Percentiles rank a stretch among this genome's conserved stretches.
Evolutionary conservation across 495 filamentous ascomycete genomes (phyloP).

Genomic region (Penicillium odoratum): DNA sequence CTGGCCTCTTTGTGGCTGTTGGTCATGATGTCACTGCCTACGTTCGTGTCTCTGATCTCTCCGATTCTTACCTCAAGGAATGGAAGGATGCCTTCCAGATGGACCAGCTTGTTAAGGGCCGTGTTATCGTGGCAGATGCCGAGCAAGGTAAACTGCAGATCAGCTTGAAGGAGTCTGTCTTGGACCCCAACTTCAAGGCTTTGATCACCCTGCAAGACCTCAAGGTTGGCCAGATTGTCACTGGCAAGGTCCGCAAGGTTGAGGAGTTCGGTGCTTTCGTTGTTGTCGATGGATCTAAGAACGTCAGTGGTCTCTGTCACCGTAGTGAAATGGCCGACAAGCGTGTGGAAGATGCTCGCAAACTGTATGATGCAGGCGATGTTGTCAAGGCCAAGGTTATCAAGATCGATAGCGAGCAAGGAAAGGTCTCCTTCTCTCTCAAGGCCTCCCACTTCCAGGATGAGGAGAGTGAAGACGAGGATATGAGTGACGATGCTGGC

Average conservation of each 20-base stretch:
- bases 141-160: constrained; percentile 73
- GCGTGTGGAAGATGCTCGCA: constrained; percentile 71
- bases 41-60: constrained; percentile 81
- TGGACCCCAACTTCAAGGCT: constrained; percentile 76
- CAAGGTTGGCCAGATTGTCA: constrained; percentile 74
- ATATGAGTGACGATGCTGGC: constrained; percentile 46
- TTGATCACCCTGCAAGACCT: constrained; percentile 69
- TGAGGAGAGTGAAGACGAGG: constrained; percentile 54
- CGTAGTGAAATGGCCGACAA: constrained; percentile 85
- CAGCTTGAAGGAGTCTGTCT: constrained; percentile 78
- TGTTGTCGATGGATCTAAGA: constrained; percentile 76
- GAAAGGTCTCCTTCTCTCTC: constrained; percentile 80
- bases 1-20: constrained; percentile 79
- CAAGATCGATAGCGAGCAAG: constrained; percentile 68
- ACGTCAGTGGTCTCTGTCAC: constrained; percentile 91
- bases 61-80: constrained; percentile 87
- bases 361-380: constrained; percentile 85
- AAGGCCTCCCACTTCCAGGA: constrained; percentile 89
- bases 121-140: constrained; percentile 66
- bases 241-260: constrained; percentile 87
- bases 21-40: constrained; percentile 78
- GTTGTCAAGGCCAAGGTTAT: constrained; percentile 85
- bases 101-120: constrained; percentile 86
- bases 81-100: constrained; percentile 89
- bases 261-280: constrained; percentile 95